Base-by-base conservation (phyloP, 2,329 filamentous ascomycete species). In the Orbilia oligospora region DNA sequence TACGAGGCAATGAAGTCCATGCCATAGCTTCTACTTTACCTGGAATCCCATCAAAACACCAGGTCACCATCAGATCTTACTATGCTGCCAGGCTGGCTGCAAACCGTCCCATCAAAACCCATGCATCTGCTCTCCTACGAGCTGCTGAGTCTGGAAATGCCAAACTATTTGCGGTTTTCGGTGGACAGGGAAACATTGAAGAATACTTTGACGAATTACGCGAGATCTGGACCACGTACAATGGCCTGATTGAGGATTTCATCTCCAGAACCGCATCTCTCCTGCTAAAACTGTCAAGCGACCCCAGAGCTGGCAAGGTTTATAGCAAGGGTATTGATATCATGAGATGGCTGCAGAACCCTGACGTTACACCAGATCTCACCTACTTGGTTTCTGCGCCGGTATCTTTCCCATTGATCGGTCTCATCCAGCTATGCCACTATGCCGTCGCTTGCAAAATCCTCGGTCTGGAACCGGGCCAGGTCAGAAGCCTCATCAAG, bases 121-220 rank as follows among this genome's bases (percentile, higher is more conserved):
- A 99, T 84, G 93, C 97, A 84, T 98, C 97, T 48, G 97, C 96
- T 41, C 89, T 99, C 56, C 90, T 97, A 83, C 90, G 96, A 81
- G 95, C 96, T 64, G 93, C 93, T 9, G 91, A 92, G 56, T 94
- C 97, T 80, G 91, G 90, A 80, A 90, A 91, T 71, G 94, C 94
- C 69, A 91, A 90, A 82, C 89, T 99, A 77, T 99, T 97, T 87
- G 94, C 91, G 81, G 94, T 99, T 80, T 97, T 98, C 81, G 96
- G 96, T 77, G 96, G 96, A 5, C 96, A 99, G 85, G 96, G 96
- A 82, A 99, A 99, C 85, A 98, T 99, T 80, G 95, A 99, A 86
- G 97, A 99, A 86, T 99, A 99, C 86, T 99, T 99, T 83, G 95
- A 99, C 82, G 96, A 99, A 87, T 89, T 99, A 80, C 91, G 96